phyloP scores from a whole-genome alignment of 2,329 filamentous ascomycete genomes.

The Cytospora piceicola region DNA sequence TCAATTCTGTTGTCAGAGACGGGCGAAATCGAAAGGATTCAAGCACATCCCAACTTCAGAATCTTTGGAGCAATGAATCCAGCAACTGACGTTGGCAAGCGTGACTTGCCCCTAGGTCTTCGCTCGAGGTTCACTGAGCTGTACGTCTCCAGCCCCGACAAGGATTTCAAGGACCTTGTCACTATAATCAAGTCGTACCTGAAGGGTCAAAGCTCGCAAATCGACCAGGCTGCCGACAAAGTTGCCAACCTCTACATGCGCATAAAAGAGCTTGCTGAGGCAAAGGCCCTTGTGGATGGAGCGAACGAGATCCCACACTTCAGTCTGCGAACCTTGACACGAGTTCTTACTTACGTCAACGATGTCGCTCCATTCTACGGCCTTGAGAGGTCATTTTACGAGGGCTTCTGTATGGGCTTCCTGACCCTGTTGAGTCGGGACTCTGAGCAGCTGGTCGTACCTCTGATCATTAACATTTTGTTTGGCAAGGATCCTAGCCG shows the following conservation, averaged over 20 bases:
- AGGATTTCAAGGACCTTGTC: slow-evolving; percentile 81
- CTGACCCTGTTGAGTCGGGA: slow-evolving; percentile 82
- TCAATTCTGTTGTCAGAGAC: slow-evolving; percentile 92
- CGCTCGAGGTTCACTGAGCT: slow-evolving; percentile 94
- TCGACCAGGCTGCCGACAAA: slow-evolving; percentile 75
- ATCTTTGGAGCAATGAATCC: slow-evolving; percentile 99
- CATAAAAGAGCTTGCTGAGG: slow-evolving; percentile 78
- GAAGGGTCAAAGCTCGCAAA: slow-evolving; percentile 69
- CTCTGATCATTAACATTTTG: slow-evolving; percentile 79
- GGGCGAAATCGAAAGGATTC: slow-evolving; percentile 86
- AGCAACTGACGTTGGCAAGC: slow-evolving; percentile 94
- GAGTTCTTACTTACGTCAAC: slow-evolving; percentile 84
- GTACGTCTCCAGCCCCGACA: slow-evolving; percentile 90
- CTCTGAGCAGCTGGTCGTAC: slow-evolving; percentile 78
- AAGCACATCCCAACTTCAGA: slow-evolving; percentile 89
- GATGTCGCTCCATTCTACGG: slow-evolving; percentile 85
- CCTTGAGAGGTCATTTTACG: slow-evolving; percentile 81
- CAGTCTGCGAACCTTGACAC: slow-evolving; percentile 90
- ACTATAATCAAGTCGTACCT: slow-evolving; percentile 90
- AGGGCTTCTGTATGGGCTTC: slow-evolving; percentile 98
- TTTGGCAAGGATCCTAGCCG: slow-evolving; percentile 70
- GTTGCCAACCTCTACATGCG: slow-evolving; percentile 87
- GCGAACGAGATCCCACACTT: slow-evolving; percentile 97
- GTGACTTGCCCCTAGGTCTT: slow-evolving; percentile 86
- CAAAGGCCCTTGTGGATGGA: slow-evolving; percentile 88